phyloP scores from a whole-genome alignment of 140 eudicot species.

The Ambrosia hybrid region DNA sequence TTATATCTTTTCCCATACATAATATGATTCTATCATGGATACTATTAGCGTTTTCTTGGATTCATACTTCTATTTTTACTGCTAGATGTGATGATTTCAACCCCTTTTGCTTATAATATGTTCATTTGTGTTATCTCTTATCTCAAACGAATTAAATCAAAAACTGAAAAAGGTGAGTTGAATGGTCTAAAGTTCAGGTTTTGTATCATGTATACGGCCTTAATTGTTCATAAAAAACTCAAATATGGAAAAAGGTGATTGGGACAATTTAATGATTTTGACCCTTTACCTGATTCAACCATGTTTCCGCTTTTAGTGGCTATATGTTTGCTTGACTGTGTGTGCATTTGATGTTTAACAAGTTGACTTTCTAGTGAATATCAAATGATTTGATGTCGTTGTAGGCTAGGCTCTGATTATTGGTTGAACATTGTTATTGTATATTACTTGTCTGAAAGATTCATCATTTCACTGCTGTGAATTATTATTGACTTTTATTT shows the following conservation, averaged over 20 bases:
- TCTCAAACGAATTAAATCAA: background rate
- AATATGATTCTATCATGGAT: slow-evolving; percentile 12
- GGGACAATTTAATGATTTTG: background rate
- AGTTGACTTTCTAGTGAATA: too few relatives aligned
- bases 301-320: too few relatives aligned
- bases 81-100: background rate
- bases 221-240: background rate
- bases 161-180: background rate
- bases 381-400: too few relatives aligned
- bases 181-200: background rate
- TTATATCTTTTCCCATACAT: background rate
- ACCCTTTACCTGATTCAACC: too few relatives aligned
- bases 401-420: background rate
- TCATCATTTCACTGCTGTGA: background rate
- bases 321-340: too few relatives aligned
- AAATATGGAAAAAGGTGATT: background rate
- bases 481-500: background rate
- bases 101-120: background rate
- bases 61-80: background rate
- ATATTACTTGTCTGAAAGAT: background rate
- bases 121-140: background rate
- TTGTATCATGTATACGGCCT: background rate
- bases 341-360: too few relatives aligned
- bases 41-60: background rate
- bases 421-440: background rate